Evolutionary conservation across 805 yeast species (phyloP).

Genomic region (Ogataea methanolica): DNA sequence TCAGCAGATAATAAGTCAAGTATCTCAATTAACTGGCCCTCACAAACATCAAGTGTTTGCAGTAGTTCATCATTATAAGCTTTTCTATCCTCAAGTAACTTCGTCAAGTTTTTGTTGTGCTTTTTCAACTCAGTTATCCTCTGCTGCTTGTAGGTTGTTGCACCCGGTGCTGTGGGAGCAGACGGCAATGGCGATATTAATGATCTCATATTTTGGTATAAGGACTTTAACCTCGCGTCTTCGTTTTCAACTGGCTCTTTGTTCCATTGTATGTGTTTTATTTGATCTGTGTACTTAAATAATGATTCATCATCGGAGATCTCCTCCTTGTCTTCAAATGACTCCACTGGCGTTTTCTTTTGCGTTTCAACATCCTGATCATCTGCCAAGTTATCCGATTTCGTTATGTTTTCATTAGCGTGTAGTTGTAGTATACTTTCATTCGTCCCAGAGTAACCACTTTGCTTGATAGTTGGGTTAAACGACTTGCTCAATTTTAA

Average conservation of each 20-base stretch:
- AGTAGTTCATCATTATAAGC: slow-evolving; percentile 17
- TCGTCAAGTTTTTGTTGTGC: slow-evolving; percentile 13
- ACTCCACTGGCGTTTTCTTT: neutral
- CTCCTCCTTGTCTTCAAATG: neutral
- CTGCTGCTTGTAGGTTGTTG: slow-evolving; percentile 1
- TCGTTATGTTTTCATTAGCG: neutral
- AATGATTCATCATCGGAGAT: slow-evolving; percentile 2
- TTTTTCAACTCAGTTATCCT: slow-evolving; percentile 4
- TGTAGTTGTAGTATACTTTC: neutral
- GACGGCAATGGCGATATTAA: neutral
- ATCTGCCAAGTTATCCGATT: neutral
- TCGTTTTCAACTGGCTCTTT: neutral
- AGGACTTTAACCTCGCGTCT: neutral
- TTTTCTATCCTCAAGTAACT: slow-evolving; percentile 11
- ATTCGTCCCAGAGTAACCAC: neutral
- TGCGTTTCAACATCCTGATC: neutral
- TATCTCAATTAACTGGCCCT: slow-evolving; percentile 12
- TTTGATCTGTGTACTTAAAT: slow-evolving; percentile 7
- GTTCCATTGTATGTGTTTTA: neutral
- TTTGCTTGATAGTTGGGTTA: neutral
- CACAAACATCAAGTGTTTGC: slow-evolving; percentile 15
- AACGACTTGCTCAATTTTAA: slow-evolving; percentile 3
- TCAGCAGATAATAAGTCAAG: slow-evolving; percentile 9
- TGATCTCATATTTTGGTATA: slow-evolving; percentile 2
- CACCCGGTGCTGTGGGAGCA: neutral